Evolutionary conservation across 495 filamentous ascomycete species (phyloP), one percentile per base, ranked within the genome.

Genomic region (Trichocladium uniseriatum): DNA sequence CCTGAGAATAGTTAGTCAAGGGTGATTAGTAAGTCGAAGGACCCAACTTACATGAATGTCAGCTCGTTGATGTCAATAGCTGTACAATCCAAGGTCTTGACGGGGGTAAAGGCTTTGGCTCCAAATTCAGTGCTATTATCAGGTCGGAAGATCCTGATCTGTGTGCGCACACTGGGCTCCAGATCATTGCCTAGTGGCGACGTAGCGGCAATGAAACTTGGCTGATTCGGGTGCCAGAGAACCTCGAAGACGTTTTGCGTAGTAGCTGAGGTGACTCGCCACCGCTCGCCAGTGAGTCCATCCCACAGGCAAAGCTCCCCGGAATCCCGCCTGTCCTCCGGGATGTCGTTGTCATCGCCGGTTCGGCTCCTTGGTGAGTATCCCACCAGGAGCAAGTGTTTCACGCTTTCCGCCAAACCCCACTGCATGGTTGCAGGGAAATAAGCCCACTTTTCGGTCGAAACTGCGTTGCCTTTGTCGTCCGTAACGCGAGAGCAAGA

Each of bases 11-110:
- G 36, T 75, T 70, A 36, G 75, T 42, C 43, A 32, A 14, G 5
- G 13, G 31, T 3, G 2, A 32, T 32, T 2, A 6, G 3, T 14
- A 2, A 11, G 4, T 2, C 31, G 3, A 71, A 59, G 43, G 65
- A 53, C 0, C 66, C 1, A 34, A 51, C 65, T 53, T 66, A 78
- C 77, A 73, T 73, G 16, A 81, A 69, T 0, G 81, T 79, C 5
- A 96, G 72, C 55, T 89, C 87, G 55, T 96, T 96, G 57, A 97
- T 88, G 61, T 98, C 92, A 0, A 77, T 54, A 0, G 92, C 91
- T 15, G 77, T 69, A 57, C 87, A 95, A 49, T 94, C 83, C 1
- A 82, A 58, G 1, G 66, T 65, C 40, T 70, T 65, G 20, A 72
- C 50, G 9, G 65, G 60, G 29, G 48, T 54, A 29, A 68, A 73